These are phyloP conservation scores for Hypocreales sp. DNA, from an alignment of 2,329 filamentous ascomycete species.

Conservation along the genomic window DNA sequence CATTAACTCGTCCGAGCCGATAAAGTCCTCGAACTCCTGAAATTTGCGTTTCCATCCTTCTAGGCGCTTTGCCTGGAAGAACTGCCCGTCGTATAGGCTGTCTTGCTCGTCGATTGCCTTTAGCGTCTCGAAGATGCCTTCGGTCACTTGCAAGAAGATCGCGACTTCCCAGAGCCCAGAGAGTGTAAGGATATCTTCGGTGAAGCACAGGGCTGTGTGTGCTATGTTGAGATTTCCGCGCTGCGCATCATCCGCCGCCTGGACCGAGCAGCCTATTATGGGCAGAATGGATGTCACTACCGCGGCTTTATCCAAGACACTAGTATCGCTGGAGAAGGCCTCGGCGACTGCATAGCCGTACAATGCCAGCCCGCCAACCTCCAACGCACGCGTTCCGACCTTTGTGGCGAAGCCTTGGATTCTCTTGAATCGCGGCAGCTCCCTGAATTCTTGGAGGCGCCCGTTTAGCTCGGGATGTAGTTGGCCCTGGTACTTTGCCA, in stretches of 20 bases:
- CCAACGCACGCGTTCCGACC: background rate
- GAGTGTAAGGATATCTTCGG: background rate
- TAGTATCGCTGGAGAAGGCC: background rate
- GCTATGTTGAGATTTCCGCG: background rate
- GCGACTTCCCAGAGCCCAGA: background rate
- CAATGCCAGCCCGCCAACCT: background rate
- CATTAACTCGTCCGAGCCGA: background rate
- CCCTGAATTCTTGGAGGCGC: slow-evolving; percentile 17
- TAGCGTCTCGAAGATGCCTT: background rate
- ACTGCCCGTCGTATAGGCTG: background rate
- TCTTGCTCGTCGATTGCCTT: background rate
- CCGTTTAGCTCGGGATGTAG: too few relatives aligned
- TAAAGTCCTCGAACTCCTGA: background rate
- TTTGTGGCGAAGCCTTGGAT: background rate
- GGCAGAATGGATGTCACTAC: background rate
- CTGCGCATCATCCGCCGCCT: background rate
- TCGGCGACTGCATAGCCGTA: background rate
- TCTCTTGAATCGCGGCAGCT: slow-evolving; percentile 5
- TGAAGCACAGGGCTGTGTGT: background rate
- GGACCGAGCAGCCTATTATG: background rate
- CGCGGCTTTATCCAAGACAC: background rate
- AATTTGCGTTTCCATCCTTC: background rate
- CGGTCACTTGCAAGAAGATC: background rate
- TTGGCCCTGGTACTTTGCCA: too few relatives aligned
- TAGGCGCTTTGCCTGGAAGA: background rate